Conservation (phyloP, 83 land plant species). For the Thuja plicata region DNA sequence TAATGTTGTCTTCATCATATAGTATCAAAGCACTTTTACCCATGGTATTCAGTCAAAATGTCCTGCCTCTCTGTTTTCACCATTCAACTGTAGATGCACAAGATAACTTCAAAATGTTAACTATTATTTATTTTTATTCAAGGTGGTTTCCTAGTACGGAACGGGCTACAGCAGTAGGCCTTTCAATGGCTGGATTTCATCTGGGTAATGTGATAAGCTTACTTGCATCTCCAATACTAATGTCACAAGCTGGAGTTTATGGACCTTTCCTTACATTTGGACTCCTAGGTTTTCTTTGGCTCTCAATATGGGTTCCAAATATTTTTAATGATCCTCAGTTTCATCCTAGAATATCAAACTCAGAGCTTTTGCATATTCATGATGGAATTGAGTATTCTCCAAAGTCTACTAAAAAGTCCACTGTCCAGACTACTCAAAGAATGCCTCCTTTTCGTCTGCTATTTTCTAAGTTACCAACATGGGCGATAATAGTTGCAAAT, state of each 20-base stretch:
- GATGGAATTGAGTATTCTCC: constrained; percentile 36
- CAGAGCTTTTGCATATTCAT: constrained; percentile 63
- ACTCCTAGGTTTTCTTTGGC: constrained; percentile 73
- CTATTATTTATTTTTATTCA: neutral
- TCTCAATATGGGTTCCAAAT: constrained; percentile 51
- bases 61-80: neutral
- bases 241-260: constrained; percentile 64
- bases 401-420: constrained; percentile 5
- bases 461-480: constrained; percentile 82
- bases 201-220: constrained; percentile 87
- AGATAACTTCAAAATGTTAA: neutral
- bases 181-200: constrained; percentile 96
- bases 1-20: neutral
- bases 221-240: constrained; percentile 56
- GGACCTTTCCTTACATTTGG: constrained; percentile 83
- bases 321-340: constrained; percentile 67
- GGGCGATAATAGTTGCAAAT: constrained; percentile 96
- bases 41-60: neutral
- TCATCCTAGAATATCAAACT: constrained; percentile 43
- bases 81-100: neutral
- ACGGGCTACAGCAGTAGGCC: constrained; percentile 89
- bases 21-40: constrained; percentile 1
- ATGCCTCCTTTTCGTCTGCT: constrained; percentile 56
- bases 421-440: neutral
- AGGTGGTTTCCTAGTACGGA: constrained; percentile 95